Conservation (phyloP, 768 basidiomycete species). For the Pleurotus salmoneostramineus region DNA sequence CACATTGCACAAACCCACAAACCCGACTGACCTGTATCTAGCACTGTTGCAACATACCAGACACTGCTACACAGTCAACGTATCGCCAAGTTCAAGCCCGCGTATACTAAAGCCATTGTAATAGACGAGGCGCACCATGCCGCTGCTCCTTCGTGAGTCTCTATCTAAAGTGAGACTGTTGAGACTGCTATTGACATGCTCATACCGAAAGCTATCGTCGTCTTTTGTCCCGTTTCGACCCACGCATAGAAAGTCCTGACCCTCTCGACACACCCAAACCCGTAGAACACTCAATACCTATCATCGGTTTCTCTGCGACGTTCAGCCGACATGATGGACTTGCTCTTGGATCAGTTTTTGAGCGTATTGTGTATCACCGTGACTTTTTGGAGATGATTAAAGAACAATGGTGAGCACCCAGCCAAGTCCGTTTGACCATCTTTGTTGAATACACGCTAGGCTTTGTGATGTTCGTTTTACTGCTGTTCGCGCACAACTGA, state of each 20-base stretch:
- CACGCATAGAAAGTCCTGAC: constrained; percentile 56
- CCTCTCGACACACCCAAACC: constrained; percentile 25
- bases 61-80: constrained; percentile 65
- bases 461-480: constrained; percentile 86
- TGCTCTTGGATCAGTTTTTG: constrained; percentile 84
- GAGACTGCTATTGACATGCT: background rate
- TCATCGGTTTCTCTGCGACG: constrained; percentile 94
- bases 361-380: constrained; percentile 88
- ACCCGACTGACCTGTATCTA: constrained; percentile 20
- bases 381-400: constrained; percentile 92
- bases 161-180: background rate
- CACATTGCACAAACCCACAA: too few species aligned
- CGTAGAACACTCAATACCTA: constrained; percentile 57
- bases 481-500: constrained; percentile 68
- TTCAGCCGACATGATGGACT: constrained; percentile 91
- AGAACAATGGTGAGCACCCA: constrained; percentile 67
- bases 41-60: constrained; percentile 89
- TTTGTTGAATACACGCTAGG: constrained; percentile 34
- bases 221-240: constrained; percentile 80
- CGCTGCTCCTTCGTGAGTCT: constrained; percentile 78
- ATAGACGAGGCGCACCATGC: constrained; percentile 97
- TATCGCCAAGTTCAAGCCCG: constrained; percentile 72
- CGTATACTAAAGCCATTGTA: constrained; percentile 67
- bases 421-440: background rate
- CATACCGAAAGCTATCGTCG: constrained; percentile 57